phyloP scores from a whole-genome alignment of 164 flowering plant genomes.

The Chimonanthus praecox region DNA sequence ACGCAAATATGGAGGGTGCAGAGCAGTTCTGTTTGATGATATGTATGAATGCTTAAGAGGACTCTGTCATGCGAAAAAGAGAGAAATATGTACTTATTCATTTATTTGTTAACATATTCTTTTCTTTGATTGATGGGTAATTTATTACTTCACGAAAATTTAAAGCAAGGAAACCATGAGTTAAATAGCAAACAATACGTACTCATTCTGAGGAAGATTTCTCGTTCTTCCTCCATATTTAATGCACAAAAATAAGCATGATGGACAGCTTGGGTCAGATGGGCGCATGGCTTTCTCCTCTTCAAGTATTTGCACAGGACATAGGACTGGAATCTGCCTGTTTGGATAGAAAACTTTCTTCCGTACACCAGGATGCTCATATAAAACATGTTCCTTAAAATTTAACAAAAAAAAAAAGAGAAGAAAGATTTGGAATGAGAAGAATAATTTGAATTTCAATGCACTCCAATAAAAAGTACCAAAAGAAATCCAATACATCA shows the following conservation, averaged over 20 bases:
- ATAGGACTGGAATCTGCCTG: slow-evolving; percentile 37
- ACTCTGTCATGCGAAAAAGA: neutral
- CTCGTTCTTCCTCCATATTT: slow-evolving; percentile 63
- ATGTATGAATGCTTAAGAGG: neutral
- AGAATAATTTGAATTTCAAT: neutral
- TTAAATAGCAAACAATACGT: slow-evolving; percentile 7
- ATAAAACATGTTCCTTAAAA: slow-evolving; percentile 51
- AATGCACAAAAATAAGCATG: slow-evolving; percentile 55
- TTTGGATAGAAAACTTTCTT: slow-evolving; percentile 55
- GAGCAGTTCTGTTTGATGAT: neutral
- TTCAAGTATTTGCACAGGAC: slow-evolving; percentile 54
- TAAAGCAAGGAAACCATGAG: neutral
- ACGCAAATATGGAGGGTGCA: neutral
- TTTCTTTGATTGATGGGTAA: no score
- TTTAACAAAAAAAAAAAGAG: neutral
- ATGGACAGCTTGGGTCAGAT: slow-evolving; percentile 46
- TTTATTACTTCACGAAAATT: no score
- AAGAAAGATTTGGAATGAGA: neutral
- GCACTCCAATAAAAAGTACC: neutral
- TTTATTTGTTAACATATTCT: no score
- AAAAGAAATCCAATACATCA: neutral
- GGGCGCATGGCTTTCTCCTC: slow-evolving; percentile 64
- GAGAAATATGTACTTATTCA: neutral
- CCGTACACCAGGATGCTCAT: slow-evolving; percentile 47
- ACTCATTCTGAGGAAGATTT: slow-evolving; percentile 67